Evolutionary conservation across 257 asterid species (phyloP).

Genomic region (Solanum dulcamara): DNA sequence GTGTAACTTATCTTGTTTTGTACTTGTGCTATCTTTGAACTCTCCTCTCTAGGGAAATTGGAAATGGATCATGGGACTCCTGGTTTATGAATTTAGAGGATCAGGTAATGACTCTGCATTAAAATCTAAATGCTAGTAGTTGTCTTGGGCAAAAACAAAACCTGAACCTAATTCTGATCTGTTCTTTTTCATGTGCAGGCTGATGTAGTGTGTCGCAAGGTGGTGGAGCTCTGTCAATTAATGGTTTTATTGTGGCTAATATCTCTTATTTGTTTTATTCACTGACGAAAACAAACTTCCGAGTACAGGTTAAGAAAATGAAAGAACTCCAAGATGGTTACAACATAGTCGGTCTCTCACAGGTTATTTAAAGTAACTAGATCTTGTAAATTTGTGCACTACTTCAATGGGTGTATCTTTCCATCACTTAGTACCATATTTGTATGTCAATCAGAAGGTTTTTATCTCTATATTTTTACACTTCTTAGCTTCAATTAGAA

Average conservation of each 20-base stretch:
- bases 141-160: neutral
- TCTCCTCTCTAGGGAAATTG: conserved; percentile 55
- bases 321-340: conserved; percentile 69
- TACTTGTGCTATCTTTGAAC: neutral
- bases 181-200: conserved; percentile 39
- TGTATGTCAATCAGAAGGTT: neutral
- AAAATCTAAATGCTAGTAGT: neutral
- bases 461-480: neutral
- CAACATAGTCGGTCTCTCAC: conserved; percentile 94
- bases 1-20: neutral
- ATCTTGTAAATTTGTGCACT: neutral
- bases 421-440: neutral
- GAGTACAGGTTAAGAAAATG: conserved; percentile 77
- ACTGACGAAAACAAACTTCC: conserved; percentile 1
- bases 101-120: conserved; percentile 36
- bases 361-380: conserved; percentile 32
- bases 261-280: neutral
- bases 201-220: conserved; percentile 78
- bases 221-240: conserved; percentile 12
- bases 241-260: conserved; percentile 1
- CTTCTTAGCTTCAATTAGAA: neutral
- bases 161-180: conserved; percentile 7
- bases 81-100: conserved; percentile 79
- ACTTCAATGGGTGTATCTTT: neutral
- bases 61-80: conserved; percentile 89